Conservation (phyloP, 495 filamentous ascomycete species). For the Daldinia concentrica region DNA sequence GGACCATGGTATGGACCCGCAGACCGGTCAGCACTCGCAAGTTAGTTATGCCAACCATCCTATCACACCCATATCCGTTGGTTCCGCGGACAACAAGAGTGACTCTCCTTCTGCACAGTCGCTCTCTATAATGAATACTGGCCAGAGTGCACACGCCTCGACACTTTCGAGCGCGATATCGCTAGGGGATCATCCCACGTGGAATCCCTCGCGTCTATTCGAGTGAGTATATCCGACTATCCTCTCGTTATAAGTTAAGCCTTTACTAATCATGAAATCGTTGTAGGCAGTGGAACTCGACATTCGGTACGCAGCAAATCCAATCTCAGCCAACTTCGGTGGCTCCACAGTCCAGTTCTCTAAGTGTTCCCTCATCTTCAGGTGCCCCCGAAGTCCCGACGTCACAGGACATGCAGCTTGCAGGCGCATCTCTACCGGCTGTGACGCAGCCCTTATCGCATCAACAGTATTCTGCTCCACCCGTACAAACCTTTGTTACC, state of each 20-base stretch:
- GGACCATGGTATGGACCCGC: constrained; percentile 56
- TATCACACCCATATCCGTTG: constrained; percentile 82
- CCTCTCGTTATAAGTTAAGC: background rate
- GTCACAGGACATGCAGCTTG: constrained; percentile 60
- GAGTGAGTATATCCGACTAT: constrained; percentile 69
- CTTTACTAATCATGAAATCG: constrained; percentile 43
- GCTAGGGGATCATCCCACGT: constrained; percentile 74
- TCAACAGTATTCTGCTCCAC: constrained; percentile 64
- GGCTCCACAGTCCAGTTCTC: constrained; percentile 51
- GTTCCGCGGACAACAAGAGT: constrained; percentile 78
- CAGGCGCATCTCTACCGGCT: constrained; percentile 60
- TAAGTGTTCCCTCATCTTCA: constrained; percentile 55
- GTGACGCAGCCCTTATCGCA: constrained; percentile 63
- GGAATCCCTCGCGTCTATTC: constrained; percentile 95
- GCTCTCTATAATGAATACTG: constrained; percentile 76
- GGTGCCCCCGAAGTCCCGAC: constrained; percentile 61
- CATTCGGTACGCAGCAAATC: constrained; percentile 76
- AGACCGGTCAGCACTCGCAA: constrained; percentile 66
- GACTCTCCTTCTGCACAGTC: constrained; percentile 83
- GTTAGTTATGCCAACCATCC: constrained; percentile 80
- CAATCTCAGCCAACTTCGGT: constrained; percentile 54
- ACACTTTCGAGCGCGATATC: constrained; percentile 61
- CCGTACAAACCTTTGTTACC: constrained; percentile 75
- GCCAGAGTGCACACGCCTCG: constrained; percentile 57
- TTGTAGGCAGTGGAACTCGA: constrained; percentile 88